Base-by-base conservation (phyloP, 768 basidiomycete genomes). In the Termitomyces sp. region DNA sequence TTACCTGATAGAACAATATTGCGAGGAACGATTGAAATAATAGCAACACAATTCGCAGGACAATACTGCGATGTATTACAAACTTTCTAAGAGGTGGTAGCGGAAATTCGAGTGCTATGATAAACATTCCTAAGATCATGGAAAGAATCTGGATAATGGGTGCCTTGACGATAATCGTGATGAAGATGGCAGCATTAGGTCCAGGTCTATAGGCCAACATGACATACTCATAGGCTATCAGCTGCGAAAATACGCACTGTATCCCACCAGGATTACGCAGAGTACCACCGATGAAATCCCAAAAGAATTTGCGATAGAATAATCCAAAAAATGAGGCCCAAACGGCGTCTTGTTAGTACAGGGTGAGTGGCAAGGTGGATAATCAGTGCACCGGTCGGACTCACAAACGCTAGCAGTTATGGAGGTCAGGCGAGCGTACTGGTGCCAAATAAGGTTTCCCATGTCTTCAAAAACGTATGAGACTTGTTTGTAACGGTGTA, bases 301-400 rank as follows among this genome's bases (percentile, higher is more conserved):
- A 96, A 76, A 96, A 95, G 82, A 93, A 96, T 76, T 96, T 96
- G 73, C 93, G 90, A 75, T 85, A 94, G 66, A 88, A 76, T 14
- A 95, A 71, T 18, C 86, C 94, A 75, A 83, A 95, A 74, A 90
- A 87, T 35, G 82, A 77, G 14, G 89, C 87, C 92, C 91, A 93
- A 12, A 93, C 75, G 58, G 86, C 82, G 70, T 91, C 91, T 93
- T 44, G 46, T 48, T 3, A 40, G 61, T 5, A 8, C 55, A 55
- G 33, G 41, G 30, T 63, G 55, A 49, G 44, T 26, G 36, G 40
- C 55, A 40, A 60, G 50, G 16, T 52, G 38, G 12, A 50, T 56
- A 7, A 43, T 10, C 28, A 32, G 26, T 47, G 12, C 38, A 33
- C 36, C 36, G 18, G 30, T 20, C 40, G 28, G 35, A 86, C 90